Base-by-base conservation (phyloP, 768 basidiomycete species). In the Tricholoma hemisulphureum region DNA sequence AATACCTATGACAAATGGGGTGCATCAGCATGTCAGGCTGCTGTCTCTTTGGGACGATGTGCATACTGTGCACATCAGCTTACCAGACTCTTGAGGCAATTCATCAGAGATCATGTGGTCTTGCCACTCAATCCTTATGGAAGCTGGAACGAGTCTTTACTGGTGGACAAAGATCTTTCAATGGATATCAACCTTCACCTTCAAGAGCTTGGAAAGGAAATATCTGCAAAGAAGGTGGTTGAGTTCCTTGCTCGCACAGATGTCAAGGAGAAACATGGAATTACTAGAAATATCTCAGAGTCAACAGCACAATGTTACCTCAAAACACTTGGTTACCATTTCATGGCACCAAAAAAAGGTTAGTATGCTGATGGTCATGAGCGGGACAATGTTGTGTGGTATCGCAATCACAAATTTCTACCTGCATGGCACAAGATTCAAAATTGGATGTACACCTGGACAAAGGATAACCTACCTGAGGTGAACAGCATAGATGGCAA, bases 161-260 rank as follows among this genome's bases (percentile, higher is more conserved):
- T 74, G 3, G 67, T 64, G 4, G 63, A 74, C 39, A 69, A 71
- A 53, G 71, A 74, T 51, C 37, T 76, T 1, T 10, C 32, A 20
- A 23, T 59, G 3, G 68, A 72, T 18, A 59, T 75, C 31, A 59
- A 57, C 16, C 26, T 64, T 2, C 61, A 65, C 54, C 62, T 71
- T 0, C 64, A 66, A 53, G 56, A 56, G 8, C 24, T 69, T 49
- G 70, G 69, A 18, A 63, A 66, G 34, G 60, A 64, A 20, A 65
- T 69, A 7, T n/a, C n/a, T n/a, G n/a, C n/a, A n/a, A n/a, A n/a
- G n/a, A n/a, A n/a, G n/a, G n/a, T n/a, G n/a, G n/a, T n/a, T 64
- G 56, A 68, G 6, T 73, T 60, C 52, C 37, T 73, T 6, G 24
- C 29, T 1, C 50, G 54, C 2, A 29, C 56, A 23, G 58, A 69